Percentiles rank a stretch among this genome's conserved stretches.
Evolutionary conservation across 768 basidiomycete species (phyloP).

Genomic region (Tricholoma hemisulphureum): DNA sequence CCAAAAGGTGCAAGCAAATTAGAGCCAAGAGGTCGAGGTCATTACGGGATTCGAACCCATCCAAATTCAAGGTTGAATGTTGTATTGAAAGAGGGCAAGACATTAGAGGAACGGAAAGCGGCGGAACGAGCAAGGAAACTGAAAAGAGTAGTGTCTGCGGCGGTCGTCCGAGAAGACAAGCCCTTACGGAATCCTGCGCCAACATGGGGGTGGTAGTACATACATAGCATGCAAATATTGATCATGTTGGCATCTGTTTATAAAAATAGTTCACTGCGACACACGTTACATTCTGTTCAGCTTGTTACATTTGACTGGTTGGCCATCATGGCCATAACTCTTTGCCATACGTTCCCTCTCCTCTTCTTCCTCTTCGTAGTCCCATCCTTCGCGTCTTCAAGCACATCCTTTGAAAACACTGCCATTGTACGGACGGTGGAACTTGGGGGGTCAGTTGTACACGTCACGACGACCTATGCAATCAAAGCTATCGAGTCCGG

Average conservation of each 20-base stretch:
- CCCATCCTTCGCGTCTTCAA: conserved; percentile 35
- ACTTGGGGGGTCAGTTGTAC: conserved; percentile 83
- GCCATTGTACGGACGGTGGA: conserved; percentile 87
- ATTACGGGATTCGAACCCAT: conserved; percentile 73
- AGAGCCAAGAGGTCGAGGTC: conserved; percentile 83
- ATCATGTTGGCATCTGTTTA: no score
- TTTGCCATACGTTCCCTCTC: conserved; percentile 48
- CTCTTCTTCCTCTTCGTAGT: conserved; percentile 43
- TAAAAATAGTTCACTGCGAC: conserved; percentile 18
- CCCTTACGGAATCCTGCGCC: conserved; percentile 73
- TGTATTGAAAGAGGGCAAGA: conserved; percentile 78
- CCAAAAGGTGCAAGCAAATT: conserved; percentile 57
- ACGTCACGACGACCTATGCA: conserved; percentile 86
- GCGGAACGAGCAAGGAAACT: conserved; percentile 66
- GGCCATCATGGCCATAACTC: conserved; percentile 43
- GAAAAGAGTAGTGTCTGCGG: conserved; percentile 76
- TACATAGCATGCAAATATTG: no score
- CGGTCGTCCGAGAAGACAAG: conserved; percentile 73
- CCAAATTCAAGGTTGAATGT: conserved; percentile 75
- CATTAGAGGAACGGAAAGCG: conserved; percentile 62
- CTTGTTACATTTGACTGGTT: conserved; percentile 6
- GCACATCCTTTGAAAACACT: conserved; percentile 78
- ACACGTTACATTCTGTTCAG: conserved; percentile 31
- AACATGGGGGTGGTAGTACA: conserved; percentile 76
- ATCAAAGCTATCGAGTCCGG: conserved; percentile 68